Conservation (phyloP, 495 filamentous ascomycete species). For the Chaetomium cochliodes region DNA sequence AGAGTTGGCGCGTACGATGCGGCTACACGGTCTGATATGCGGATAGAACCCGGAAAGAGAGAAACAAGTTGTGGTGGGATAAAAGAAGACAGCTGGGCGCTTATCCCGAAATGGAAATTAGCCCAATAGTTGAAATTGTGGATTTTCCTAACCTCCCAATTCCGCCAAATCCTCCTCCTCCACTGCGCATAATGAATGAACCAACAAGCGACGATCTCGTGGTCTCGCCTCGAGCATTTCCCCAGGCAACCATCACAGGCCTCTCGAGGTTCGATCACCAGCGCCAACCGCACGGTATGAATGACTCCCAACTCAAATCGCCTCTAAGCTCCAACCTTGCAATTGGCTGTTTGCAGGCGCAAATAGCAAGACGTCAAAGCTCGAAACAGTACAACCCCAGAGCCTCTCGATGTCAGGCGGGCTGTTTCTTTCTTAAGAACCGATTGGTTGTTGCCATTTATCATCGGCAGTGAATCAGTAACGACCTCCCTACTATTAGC, state of each 20-base stretch:
- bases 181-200: not conserved
- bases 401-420: not conserved
- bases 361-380: slow-evolving; percentile 7
- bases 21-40: too few relatives aligned
- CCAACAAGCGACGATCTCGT: not conserved
- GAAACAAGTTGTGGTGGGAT: too few relatives aligned
- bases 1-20: too few relatives aligned
- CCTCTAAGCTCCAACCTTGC: not conserved
- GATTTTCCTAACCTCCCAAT: too few relatives aligned
- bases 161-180: not conserved
- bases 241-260: slow-evolving; percentile 4
- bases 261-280: slow-evolving; percentile 20
- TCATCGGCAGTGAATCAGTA: not conserved
- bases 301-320: slow-evolving; percentile 18
- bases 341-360: slow-evolving; percentile 4
- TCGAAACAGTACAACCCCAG: slow-evolving; percentile 8
- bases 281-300: slow-evolving; percentile 21
- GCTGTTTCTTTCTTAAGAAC: not conserved
- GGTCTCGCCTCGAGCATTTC: not conserved
- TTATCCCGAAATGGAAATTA: too few relatives aligned
- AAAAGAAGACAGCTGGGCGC: too few relatives aligned
- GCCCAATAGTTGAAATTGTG: too few relatives aligned
- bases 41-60: too few relatives aligned
- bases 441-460: not conserved
- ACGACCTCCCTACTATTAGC: too few relatives aligned